A percentile compares a stretch with the other conserved stretches of the same genome.
Conservation (phyloP, 2,329 filamentous ascomycete species). For the Aphanocladium album region DNA sequence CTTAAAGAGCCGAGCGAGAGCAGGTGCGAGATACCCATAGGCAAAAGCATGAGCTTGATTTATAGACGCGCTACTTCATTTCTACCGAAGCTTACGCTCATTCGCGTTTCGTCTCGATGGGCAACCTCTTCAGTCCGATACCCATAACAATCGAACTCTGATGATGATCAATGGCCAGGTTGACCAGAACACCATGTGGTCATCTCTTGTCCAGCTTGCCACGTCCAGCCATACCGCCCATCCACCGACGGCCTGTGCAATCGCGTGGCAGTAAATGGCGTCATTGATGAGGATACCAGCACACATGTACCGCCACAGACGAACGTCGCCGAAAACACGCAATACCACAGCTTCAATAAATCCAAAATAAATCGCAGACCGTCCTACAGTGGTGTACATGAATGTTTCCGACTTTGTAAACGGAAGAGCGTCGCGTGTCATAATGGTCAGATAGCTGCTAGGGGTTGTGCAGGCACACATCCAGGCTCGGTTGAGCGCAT, state of each 20-base stretch:
- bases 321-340: conserved; percentile 26
- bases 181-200: conserved; percentile 23
- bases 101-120: neutral
- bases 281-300: conserved; percentile 33
- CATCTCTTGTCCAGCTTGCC: conserved; percentile 25
- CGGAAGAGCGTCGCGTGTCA: conserved; percentile 23
- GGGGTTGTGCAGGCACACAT: conserved; percentile 23
- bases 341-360: conserved; percentile 33
- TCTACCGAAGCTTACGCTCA: neutral
- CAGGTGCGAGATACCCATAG: neutral
- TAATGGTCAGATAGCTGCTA: conserved; percentile 22
- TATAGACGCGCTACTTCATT: too few relatives aligned
- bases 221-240: conserved; percentile 23
- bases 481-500: conserved; percentile 26
- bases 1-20: neutral
- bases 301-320: conserved; percentile 31
- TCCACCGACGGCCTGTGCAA: conserved; percentile 30
- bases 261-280: conserved; percentile 23
- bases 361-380: conserved; percentile 31
- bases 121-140: conserved; percentile 19
- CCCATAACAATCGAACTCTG: conserved; percentile 26
- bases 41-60: neutral
- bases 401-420: conserved; percentile 21
- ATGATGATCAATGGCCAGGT: conserved; percentile 25
- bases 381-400: conserved; percentile 27